Conservation (phyloP, 768 basidiomycete species). For the Steccherinum ochraceum region DNA sequence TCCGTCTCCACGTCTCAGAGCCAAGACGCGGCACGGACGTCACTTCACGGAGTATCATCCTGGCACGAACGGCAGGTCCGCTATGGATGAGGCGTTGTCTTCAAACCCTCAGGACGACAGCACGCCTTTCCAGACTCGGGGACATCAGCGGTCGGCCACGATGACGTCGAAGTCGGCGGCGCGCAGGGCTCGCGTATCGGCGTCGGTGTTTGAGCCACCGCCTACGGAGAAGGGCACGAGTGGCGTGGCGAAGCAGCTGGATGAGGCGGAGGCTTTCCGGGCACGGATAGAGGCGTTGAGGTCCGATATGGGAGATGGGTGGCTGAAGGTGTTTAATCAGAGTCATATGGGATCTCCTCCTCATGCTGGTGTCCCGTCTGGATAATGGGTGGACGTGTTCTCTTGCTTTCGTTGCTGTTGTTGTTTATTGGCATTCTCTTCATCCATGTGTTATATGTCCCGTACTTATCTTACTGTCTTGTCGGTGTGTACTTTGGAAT, state of each 20-base stretch:
- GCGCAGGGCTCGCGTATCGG: constrained; percentile 48
- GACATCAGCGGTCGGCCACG: constrained; percentile 16
- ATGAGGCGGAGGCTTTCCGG: constrained; percentile 66
- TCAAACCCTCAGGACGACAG: constrained; percentile 9
- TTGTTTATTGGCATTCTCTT: no score
- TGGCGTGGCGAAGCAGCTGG: constrained; percentile 28
- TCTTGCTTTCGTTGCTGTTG: not conserved
- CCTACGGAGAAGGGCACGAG: constrained; percentile 4
- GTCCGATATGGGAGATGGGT: constrained; percentile 84
- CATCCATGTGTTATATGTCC: not conserved
- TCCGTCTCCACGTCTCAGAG: constrained; percentile 14
- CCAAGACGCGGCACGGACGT: constrained; percentile 34
- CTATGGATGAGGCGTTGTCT: constrained; percentile 4
- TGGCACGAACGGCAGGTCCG: not conserved
- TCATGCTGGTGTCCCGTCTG: not conserved
- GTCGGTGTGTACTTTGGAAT: no score
- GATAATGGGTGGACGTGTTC: not conserved
- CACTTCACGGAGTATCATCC: constrained; percentile 43
- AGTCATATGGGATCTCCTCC: constrained; percentile 33
- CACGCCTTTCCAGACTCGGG: constrained; percentile 12
- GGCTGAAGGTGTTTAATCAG: constrained; percentile 81
- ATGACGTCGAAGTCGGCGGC: constrained; percentile 33
- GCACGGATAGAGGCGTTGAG: constrained; percentile 75
- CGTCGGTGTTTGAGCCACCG: constrained; percentile 59
- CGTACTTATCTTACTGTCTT: not conserved